These are phyloP conservation scores for Mycena rebaudengoi DNA, from an alignment of 768 basidiomycete genomes.

Conservation along the genomic window DNA sequence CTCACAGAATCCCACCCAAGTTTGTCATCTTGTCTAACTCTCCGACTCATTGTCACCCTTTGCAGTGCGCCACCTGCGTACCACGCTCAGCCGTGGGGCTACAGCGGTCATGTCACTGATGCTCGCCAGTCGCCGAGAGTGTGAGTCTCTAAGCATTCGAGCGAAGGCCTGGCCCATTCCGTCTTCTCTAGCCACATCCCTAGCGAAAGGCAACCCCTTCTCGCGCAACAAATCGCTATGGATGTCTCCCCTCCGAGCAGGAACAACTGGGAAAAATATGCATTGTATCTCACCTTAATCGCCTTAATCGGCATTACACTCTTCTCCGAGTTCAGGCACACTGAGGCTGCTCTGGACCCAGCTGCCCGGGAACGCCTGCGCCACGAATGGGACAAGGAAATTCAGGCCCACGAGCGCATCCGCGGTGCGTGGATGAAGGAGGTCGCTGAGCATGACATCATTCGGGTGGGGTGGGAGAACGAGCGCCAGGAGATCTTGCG, in stretches of 20 bases:
- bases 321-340: background rate
- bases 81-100: background rate
- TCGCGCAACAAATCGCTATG: too few relatives aligned
- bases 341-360: background rate
- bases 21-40: too few relatives aligned
- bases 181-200: too few relatives aligned
- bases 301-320: background rate
- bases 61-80: background rate
- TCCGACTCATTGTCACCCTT: too few relatives aligned
- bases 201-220: too few relatives aligned
- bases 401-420: background rate
- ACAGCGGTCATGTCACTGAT: background rate
- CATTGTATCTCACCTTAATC: background rate
- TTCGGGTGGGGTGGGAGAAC: background rate
- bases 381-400: background rate
- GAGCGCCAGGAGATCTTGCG: conserved; percentile 11
- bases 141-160: background rate
- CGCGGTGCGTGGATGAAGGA: background rate
- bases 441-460: background rate
- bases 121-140: background rate
- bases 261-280: too few relatives aligned
- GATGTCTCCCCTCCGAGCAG: too few relatives aligned
- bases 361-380: background rate
- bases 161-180: too few relatives aligned
- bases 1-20: too few relatives aligned